Conservation (phyloP, 495 filamentous ascomycete species). For the Penicillium paradoxum region DNA sequence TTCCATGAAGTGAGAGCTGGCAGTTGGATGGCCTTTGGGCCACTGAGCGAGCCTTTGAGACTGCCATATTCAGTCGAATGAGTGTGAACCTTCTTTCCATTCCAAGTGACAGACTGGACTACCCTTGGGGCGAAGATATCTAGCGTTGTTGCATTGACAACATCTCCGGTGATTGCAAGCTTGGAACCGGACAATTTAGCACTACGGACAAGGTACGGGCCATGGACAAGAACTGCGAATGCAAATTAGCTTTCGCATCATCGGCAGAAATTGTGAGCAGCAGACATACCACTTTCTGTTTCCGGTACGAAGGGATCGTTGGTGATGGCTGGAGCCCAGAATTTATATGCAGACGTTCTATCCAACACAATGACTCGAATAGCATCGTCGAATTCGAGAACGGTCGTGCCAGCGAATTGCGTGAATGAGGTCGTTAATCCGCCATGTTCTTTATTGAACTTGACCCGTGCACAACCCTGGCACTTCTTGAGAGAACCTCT, state of each 20-base stretch:
- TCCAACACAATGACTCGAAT: slow-evolving; percentile 48
- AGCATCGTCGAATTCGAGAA: slow-evolving; percentile 41
- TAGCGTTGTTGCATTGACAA: slow-evolving; percentile 55
- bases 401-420: slow-evolving; percentile 42
- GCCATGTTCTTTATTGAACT: slow-evolving; percentile 29
- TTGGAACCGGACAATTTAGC: slow-evolving; percentile 43
- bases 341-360: slow-evolving; percentile 46
- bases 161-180: slow-evolving; percentile 58
- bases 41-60: slow-evolving; percentile 44
- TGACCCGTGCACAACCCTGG: slow-evolving; percentile 33
- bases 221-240: slow-evolving; percentile 49
- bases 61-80: slow-evolving; percentile 42
- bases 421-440: slow-evolving; percentile 38
- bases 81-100: slow-evolving; percentile 40
- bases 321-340: slow-evolving; percentile 53
- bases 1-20: slow-evolving; percentile 59
- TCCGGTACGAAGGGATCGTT: slow-evolving; percentile 46
- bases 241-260: neutral
- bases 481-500: slow-evolving; percentile 30
- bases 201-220: slow-evolving; percentile 62
- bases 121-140: slow-evolving; percentile 55
- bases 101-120: slow-evolving; percentile 51
- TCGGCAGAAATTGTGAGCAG: neutral
- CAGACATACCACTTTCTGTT: slow-evolving; percentile 37
- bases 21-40: slow-evolving; percentile 38